These are phyloP conservation scores for Persicaria maculosa DNA, from an alignment of 148 eudicot species.

Conservation along the genomic window DNA sequence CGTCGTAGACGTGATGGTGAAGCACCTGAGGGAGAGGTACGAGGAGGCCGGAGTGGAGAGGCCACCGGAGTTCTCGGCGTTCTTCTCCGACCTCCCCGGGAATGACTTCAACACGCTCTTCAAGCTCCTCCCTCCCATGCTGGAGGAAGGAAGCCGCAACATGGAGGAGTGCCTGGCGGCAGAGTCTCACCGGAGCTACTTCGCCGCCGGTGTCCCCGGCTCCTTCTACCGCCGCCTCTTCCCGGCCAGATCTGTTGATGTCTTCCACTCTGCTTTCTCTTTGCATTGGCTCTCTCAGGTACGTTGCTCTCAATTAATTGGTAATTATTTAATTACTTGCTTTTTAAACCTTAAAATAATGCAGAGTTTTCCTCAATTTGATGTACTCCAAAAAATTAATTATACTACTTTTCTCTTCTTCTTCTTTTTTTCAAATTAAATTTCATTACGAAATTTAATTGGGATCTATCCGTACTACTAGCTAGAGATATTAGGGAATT, in stretches of 20 bases:
- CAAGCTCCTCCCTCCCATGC: conserved; percentile 64
- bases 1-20: conserved; percentile 57
- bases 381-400: too few species aligned
- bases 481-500: too few species aligned
- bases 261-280: conserved; percentile 86
- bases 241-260: conserved; percentile 60
- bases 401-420: too few species aligned
- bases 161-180: conserved; percentile 83
- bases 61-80: conserved; percentile 90
- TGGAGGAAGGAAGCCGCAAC: conserved; percentile 31
- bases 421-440: too few species aligned
- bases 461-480: too few species aligned
- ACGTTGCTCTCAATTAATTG: neutral
- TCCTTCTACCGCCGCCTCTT: conserved; percentile 75
- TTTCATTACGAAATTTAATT: too few species aligned
- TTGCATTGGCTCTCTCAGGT: conserved; percentile 98
- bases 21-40: conserved; percentile 59
- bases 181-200: conserved; percentile 59
- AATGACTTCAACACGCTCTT: conserved; percentile 97
- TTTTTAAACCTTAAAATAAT: neutral
- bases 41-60: conserved; percentile 45
- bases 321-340: too few species aligned
- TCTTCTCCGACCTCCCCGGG: conserved; percentile 83
- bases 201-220: conserved; percentile 92
- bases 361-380: too few species aligned